Percentiles rank a stretch among this genome's conserved stretches.
Conservation (phyloP, 2,329 filamentous ascomycete species). For the Gaeumannomyces sp. region DNA sequence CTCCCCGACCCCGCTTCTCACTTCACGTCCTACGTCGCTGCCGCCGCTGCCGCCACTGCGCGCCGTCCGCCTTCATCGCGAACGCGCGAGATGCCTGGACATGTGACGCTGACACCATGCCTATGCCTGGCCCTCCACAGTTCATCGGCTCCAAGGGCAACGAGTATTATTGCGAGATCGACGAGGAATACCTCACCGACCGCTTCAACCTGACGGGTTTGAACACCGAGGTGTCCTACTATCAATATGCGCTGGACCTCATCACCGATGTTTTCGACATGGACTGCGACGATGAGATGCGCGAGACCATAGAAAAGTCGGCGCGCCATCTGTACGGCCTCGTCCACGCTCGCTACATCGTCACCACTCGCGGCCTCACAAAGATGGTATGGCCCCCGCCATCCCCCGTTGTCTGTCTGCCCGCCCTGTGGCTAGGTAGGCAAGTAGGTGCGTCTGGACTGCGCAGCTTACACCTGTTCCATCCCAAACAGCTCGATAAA, state of each 20-base stretch:
- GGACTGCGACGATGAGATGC: constrained; percentile 97
- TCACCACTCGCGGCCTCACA: constrained; percentile 84
- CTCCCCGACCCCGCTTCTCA: neutral
- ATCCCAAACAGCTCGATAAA: constrained; percentile 71
- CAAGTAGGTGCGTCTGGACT: neutral
- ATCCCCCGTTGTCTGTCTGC: neutral
- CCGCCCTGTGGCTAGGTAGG: neutral
- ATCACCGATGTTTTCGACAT: constrained; percentile 98
- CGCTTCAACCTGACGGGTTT: constrained; percentile 96
- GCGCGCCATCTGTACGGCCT: constrained; percentile 92
- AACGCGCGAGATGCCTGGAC: constrained; percentile 9
- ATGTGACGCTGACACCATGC: neutral
- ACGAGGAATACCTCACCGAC: constrained; percentile 97
- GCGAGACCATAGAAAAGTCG: constrained; percentile 96
- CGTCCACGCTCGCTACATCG: constrained; percentile 93
- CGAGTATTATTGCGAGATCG: constrained; percentile 99
- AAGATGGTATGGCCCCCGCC: constrained; percentile 73
- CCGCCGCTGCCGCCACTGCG: neutral
- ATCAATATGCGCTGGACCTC: constrained; percentile 95
- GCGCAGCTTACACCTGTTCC: neutral
- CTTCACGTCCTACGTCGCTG: neutral
- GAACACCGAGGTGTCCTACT: constrained; percentile 96
- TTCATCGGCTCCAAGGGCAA: constrained; percentile 97
- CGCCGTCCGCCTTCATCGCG: constrained; percentile 1
- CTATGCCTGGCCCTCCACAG: constrained; percentile 39